phyloP scores from a whole-genome alignment of 73 alveolate species.

The Paramecium pentaurelia region DNA sequence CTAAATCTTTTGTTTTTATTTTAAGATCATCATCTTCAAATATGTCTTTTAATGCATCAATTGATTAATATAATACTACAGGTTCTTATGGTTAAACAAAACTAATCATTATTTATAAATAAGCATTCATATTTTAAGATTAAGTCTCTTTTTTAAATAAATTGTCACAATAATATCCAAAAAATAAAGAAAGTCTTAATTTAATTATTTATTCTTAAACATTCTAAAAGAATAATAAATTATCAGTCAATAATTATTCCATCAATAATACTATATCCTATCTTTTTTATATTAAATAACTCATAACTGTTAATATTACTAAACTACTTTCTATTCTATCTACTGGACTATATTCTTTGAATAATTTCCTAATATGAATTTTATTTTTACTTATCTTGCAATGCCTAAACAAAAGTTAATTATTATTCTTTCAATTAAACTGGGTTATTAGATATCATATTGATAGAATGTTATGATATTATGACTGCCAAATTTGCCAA shows the following conservation, averaged over 20 bases:
- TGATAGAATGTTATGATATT: constrained; percentile 40
- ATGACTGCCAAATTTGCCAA: constrained; percentile 60
- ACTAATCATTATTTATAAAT: not conserved
- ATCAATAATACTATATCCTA: constrained; percentile 17
- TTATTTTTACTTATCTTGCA: not conserved
- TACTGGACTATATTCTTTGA: not conserved
- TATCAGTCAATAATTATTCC: constrained; percentile 41
- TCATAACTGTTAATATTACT: constrained; percentile 39
- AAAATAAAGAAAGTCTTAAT: constrained; percentile 46
- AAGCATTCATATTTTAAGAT: not conserved
- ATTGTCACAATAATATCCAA: constrained; percentile 53
- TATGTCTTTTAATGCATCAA: constrained; percentile 50
- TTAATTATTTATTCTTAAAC: not conserved
- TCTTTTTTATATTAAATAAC: constrained; percentile 55
- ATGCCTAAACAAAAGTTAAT: not conserved
- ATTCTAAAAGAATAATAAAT: constrained; percentile 23
- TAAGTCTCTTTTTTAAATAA: constrained; percentile 40
- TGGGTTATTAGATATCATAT: constrained; percentile 25
- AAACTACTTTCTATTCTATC: constrained; percentile 55
- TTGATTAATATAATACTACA: constrained; percentile 48
- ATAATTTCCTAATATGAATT: not conserved
- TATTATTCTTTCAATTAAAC: not conserved
- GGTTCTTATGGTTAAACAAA: constrained; percentile 35
- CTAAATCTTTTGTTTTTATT: not conserved
- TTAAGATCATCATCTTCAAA: constrained; percentile 57